Conservation (phyloP, 2,329 filamentous ascomycete genomes). For the Ilyonectria sp. region DNA sequence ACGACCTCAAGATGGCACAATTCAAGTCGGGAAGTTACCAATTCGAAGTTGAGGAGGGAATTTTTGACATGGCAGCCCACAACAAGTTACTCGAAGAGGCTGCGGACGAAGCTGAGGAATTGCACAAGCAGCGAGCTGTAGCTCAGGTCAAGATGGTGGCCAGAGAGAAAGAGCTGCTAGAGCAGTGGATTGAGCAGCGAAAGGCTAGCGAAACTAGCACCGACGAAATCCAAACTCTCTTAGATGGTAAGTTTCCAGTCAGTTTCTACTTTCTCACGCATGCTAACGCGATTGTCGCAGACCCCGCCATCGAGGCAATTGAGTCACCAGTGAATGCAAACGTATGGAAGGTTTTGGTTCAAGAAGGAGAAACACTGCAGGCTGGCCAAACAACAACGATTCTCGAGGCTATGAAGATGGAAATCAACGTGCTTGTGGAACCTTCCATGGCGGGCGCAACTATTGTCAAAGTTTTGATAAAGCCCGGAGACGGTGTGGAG, state of each 20-base stretch:
- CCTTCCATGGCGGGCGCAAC: conserved; percentile 12
- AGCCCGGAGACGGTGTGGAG: conserved; percentile 28
- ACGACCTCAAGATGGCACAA: conserved; percentile 45
- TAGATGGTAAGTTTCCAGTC: conserved; percentile 21
- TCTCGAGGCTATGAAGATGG: conserved; percentile 72
- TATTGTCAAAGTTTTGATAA: conserved; percentile 23
- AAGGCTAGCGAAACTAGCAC: conserved; percentile 29
- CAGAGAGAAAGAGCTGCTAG: conserved; percentile 48
- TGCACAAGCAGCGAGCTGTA: conserved; percentile 16
- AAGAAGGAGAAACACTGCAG: conserved; percentile 55
- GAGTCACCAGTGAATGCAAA: conserved; percentile 56
- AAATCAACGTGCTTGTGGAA: conserved; percentile 55
- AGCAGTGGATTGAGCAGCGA: conserved; percentile 49
- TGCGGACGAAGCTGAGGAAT: conserved; percentile 39
- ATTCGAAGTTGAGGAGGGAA: conserved; percentile 52
- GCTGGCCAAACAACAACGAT: conserved; percentile 54
- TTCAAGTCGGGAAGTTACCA: conserved; percentile 52
- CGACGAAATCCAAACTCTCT: conserved; percentile 26
- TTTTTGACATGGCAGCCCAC: conserved; percentile 46
- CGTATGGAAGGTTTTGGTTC: conserved; percentile 67
- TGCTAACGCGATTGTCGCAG: conserved; percentile 31
- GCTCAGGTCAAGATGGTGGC: conserved; percentile 22
- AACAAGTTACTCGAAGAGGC: conserved; percentile 49
- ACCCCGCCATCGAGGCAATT: conserved; percentile 21
- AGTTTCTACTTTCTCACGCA: no score